A percentile compares a stretch with the other conserved stretches of the same genome.
Evolutionary conservation across 257 asterid genomes (phyloP).

Genomic region (Capsicum rhomboideum): DNA sequence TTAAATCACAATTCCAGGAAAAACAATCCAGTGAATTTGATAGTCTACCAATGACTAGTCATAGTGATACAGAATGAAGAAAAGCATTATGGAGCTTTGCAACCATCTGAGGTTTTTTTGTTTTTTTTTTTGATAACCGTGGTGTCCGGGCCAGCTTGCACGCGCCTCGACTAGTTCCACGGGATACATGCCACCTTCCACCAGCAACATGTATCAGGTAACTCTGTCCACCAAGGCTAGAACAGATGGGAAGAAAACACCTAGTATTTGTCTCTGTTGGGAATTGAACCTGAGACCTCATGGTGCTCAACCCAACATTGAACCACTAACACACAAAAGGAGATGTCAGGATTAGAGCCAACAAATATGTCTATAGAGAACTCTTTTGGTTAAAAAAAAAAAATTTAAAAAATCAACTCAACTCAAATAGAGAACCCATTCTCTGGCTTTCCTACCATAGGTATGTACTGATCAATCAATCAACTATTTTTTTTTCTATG

Average conservation of each 20-base stretch:
- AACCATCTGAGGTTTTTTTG: background rate
- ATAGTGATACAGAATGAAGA: background rate
- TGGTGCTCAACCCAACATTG: no score
- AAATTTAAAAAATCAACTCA: background rate
- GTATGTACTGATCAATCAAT: background rate
- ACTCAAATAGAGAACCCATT: background rate
- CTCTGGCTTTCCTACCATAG: background rate
- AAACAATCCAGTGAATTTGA: background rate
- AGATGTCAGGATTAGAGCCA: background rate
- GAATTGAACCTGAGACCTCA: no score
- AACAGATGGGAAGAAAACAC: no score
- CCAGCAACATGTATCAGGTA: no score
- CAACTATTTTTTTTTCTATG: background rate
- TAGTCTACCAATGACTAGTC: background rate
- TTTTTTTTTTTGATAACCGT: no score
- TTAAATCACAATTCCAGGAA: background rate
- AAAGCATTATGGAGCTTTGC: background rate
- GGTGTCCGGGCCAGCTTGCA: no score
- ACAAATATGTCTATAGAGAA: background rate
- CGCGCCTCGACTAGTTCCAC: no score
- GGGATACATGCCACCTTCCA: no score
- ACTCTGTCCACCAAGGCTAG: no score
- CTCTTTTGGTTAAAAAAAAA: background rate
- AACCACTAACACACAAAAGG: background rate
- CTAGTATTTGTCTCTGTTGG: no score